These are phyloP conservation scores for Monascus purpureus DNA, from an alignment of 495 filamentous ascomycete genomes.

Conservation along the genomic window DNA sequence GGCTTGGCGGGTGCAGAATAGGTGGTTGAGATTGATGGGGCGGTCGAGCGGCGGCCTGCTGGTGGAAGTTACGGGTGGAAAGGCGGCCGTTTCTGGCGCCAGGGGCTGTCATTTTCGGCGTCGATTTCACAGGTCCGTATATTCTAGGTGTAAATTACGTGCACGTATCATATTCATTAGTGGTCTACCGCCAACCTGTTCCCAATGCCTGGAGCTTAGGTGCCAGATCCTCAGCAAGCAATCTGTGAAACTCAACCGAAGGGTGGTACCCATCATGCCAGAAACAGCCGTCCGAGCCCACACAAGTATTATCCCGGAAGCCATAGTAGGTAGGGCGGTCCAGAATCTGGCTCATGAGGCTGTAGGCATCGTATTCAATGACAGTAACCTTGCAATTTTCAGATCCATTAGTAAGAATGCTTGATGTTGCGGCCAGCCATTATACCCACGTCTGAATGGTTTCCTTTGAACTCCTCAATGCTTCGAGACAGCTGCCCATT, in stretches of 20 bases:
- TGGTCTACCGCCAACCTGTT: too few relatives aligned
- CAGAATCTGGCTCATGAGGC: conserved; percentile 37
- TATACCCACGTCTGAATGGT: conserved; percentile 14
- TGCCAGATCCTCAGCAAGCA: conserved; percentile 28
- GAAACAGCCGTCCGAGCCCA: conserved; percentile 22
- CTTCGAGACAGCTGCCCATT: conserved; percentile 15
- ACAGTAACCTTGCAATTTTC: conserved; percentile 9
- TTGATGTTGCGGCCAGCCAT: not conserved
- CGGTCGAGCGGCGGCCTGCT: too few relatives aligned
- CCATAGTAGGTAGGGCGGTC: conserved; percentile 34
- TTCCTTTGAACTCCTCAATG: conserved; percentile 12
- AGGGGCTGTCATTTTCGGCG: too few relatives aligned
- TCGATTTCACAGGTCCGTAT: too few relatives aligned
- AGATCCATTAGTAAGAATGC: not conserved
- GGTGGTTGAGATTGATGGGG: too few relatives aligned
- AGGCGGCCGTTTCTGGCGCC: too few relatives aligned
- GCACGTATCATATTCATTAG: too few relatives aligned
- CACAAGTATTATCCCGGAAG: conserved; percentile 15
- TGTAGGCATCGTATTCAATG: conserved; percentile 20
- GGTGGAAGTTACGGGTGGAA: too few relatives aligned
- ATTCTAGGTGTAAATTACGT: too few relatives aligned
- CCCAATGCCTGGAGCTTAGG: too few relatives aligned
- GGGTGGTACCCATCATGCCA: conserved; percentile 32
- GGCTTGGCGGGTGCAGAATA: too few relatives aligned
- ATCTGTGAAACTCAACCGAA: conserved; percentile 18